Evolutionary conservation across 176 grass and related monocot genomes (phyloP).

Genomic region (Cymbopogon citratus): DNA sequence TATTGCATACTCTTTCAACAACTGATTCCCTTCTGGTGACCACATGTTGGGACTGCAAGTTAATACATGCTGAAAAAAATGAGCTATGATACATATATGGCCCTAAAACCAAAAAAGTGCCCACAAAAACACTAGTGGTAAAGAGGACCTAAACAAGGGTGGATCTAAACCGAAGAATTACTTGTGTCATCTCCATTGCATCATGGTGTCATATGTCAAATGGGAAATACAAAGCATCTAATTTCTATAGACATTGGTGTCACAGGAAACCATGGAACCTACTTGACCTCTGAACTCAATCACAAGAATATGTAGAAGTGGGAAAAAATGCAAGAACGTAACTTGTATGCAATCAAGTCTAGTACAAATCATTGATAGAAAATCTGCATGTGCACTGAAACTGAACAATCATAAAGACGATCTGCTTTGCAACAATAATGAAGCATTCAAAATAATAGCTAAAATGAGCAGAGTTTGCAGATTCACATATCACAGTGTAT

Average conservation of each 20-base stretch:
- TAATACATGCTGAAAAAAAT: slow-evolving; percentile 6
- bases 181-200: not conserved
- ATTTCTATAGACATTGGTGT: not conserved
- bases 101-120: not conserved
- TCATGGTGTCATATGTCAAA: not conserved
- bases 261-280: not conserved
- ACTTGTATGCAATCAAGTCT: not conserved
- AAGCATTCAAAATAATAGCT: slow-evolving; percentile 4
- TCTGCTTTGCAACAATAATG: not conserved
- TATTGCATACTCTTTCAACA: slow-evolving; percentile 16
- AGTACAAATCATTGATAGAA: not conserved
- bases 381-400: slow-evolving; percentile 7
- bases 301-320: not conserved
- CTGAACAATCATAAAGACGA: not conserved
- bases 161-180: not conserved
- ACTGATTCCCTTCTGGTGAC: slow-evolving; percentile 36
- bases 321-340: not conserved
- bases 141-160: not conserved
- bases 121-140: not conserved
- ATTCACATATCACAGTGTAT: not conserved
- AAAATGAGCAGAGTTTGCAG: not conserved
- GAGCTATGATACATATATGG: not conserved
- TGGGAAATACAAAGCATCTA: not conserved
- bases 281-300: not conserved
- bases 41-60: slow-evolving; percentile 34